Evolutionary conservation across 202 grass and related monocot genomes (phyloP), one percentile per base, ranked within the genome.

Genomic region (Zizania palustris): DNA sequence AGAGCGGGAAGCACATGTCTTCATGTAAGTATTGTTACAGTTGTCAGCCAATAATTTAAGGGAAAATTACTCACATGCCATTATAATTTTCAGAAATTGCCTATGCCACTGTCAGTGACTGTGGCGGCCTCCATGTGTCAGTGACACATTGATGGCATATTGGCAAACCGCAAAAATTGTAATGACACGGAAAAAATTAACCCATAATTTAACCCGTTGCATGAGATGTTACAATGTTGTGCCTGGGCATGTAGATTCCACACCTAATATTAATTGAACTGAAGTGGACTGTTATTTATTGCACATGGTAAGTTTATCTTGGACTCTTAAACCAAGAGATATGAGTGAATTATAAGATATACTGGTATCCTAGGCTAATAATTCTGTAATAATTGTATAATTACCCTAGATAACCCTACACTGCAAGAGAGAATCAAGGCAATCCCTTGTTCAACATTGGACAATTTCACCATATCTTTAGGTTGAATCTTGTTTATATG

Each of bases 1-100:
- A 89, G 79, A 99, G 96, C 19, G 92, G 96, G 38, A 90, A 87
- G 75, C 96, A 99, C 73, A 91, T 78, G 80, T 92, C 83, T 60
- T 91, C 92, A 78, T 99, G 96, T 96, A 90, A 93, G 96, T 89
- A 73, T 59, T 67, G 63, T 68, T 55, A 63, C 51, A 77, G 45
- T 60, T 60, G 33, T 40, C 44, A 66, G 73, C 53, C 10, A 18
- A 2, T 9, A 18, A 62, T n/a, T n/a, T n/a, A n/a, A n/a, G n/a
- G n/a, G n/a, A n/a, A n/a, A n/a, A n/a, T n/a, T n/a, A n/a, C n/a
- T n/a, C n/a, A n/a, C n/a, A n/a, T n/a, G n/a, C n/a, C n/a, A n/a
- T n/a, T n/a, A n/a, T n/a, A n/a, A n/a, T n/a, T n/a, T n/a, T n/a
- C n/a, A n/a, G n/a, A n/a, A n/a, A n/a, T n/a, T n/a, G n/a, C n/a